phyloP scores from a whole-genome alignment of 192 early-diverging fungal genomes.

The Paraglomus occultum region DNA sequence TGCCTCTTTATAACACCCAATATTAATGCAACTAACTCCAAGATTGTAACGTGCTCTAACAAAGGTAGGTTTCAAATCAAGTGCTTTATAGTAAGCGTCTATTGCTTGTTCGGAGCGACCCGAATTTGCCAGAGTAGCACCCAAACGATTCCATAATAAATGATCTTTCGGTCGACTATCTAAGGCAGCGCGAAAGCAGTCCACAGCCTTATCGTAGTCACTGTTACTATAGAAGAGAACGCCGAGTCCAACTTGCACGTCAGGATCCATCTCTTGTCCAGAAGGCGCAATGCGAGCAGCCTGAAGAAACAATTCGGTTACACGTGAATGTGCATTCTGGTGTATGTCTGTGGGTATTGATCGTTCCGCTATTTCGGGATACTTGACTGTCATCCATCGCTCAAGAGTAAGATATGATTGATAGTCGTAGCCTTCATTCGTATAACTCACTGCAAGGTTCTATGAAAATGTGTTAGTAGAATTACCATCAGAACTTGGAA shows the following conservation, averaged over 20 bases:
- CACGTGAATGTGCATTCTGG: conserved; percentile 52
- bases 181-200: conserved; percentile 94
- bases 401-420: conserved; percentile 91
- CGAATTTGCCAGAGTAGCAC: conserved; percentile 94
- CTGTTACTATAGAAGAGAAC: conserved; percentile 90
- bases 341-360: conserved; percentile 7
- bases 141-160: conserved; percentile 94
- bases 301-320: conserved; percentile 78
- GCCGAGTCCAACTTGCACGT: conserved; percentile 93
- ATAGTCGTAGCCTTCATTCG: conserved; percentile 90
- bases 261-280: conserved; percentile 69
- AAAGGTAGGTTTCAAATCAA: conserved; percentile 92
- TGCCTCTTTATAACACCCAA: conserved; percentile 88
- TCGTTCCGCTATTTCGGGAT: conserved; percentile 57
- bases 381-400: conserved; percentile 80
- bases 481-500: conserved; percentile 12
- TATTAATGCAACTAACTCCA: conserved; percentile 91
- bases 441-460: conserved; percentile 90
- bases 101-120: conserved; percentile 75
- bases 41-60: conserved; percentile 98
- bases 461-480: conserved; percentile 26
- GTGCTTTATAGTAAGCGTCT: conserved; percentile 91
- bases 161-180: conserved; percentile 83
- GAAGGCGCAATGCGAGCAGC: conserved; percentile 67
- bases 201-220: conserved; percentile 94